Percentiles rank a stretch among this genome's conserved stretches.
These are phyloP conservation scores for Blepharisma stoltei DNA, from an alignment of 73 alveolate species.

Conservation along the genomic window DNA sequence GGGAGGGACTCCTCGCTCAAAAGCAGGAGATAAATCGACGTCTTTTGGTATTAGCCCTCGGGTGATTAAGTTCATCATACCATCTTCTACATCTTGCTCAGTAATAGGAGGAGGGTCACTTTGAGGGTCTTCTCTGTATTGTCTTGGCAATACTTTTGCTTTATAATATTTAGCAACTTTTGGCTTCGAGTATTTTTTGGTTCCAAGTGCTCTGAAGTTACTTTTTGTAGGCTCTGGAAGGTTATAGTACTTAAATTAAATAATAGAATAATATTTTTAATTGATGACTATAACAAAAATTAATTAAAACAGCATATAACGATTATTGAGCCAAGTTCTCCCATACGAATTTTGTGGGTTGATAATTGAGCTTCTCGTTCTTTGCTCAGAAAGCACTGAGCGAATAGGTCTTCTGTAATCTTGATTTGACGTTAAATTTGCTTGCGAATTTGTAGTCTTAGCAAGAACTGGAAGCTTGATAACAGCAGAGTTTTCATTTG, in stretches of 20 bases:
- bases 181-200: not conserved
- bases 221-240: not conserved
- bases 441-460: too few species aligned
- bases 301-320: too few species aligned
- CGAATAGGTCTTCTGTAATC: not conserved
- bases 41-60: constrained; percentile 84
- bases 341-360: not conserved
- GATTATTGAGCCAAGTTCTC: not conserved
- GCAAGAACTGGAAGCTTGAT: too few species aligned
- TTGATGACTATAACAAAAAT: too few species aligned
- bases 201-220: not conserved
- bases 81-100: constrained; percentile 80
- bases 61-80: constrained; percentile 71
- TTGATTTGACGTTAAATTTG: too few species aligned
- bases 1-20: constrained; percentile 87
- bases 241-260: too few species aligned
- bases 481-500: too few species aligned
- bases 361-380: not conserved
- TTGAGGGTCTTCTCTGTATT: constrained; percentile 69
- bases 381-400: constrained; percentile 9
- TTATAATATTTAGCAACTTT: not conserved
- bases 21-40: constrained; percentile 89
- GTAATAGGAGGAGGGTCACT: constrained; percentile 80
- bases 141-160: constrained; percentile 50
- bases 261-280: too few species aligned